phyloP scores from a whole-genome alignment of 2,329 filamentous ascomycete genomes.

The Fusarium dimerum region DNA sequence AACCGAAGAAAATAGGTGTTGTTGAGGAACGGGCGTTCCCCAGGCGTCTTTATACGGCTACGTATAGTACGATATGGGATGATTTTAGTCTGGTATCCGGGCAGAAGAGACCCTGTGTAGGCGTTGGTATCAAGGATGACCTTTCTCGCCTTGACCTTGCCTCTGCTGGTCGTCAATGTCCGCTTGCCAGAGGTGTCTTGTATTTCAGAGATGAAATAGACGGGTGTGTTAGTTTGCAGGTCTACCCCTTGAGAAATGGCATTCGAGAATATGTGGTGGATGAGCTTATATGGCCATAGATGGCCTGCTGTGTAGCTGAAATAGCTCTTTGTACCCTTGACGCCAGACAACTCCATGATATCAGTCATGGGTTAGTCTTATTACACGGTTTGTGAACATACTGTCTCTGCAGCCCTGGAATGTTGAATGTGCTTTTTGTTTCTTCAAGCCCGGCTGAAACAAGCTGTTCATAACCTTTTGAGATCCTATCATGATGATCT shows the following conservation, averaged over 20 bases:
- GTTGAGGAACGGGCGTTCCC: not conserved
- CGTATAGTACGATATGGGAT: not conserved
- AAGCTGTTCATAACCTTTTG: slow-evolving; percentile 33
- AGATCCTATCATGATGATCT: slow-evolving; percentile 24
- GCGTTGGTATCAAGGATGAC: slow-evolving; percentile 33
- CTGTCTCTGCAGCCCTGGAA: slow-evolving; percentile 25
- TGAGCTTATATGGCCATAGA: slow-evolving; percentile 37
- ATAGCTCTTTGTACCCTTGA: slow-evolving; percentile 38
- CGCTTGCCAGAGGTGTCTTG: slow-evolving; percentile 15
- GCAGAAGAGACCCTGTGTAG: slow-evolving; percentile 27
- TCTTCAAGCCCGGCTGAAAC: slow-evolving; percentile 15
- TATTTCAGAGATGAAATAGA: slow-evolving; percentile 15
- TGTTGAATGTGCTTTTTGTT: not conserved
- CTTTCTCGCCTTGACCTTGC: slow-evolving; percentile 15
- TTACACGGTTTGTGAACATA: not conserved
- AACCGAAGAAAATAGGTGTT: slow-evolving; percentile 4
- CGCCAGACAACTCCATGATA: slow-evolving; percentile 28
- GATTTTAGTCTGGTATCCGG: slow-evolving; percentile 19
- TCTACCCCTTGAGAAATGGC: slow-evolving; percentile 26
- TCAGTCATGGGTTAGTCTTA: too few relatives aligned
- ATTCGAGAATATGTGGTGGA: slow-evolving; percentile 25
- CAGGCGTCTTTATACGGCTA: not conserved
- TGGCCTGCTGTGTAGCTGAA: slow-evolving; percentile 33
- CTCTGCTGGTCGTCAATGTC: slow-evolving; percentile 19
- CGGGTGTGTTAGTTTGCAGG: slow-evolving; percentile 32